A percentile compares a stretch with the other conserved stretches of the same genome.
Evolutionary conservation across 1,284 basidiomycete species (phyloP).

Genomic region (Cutaneotrichosporon arboriforme): DNA sequence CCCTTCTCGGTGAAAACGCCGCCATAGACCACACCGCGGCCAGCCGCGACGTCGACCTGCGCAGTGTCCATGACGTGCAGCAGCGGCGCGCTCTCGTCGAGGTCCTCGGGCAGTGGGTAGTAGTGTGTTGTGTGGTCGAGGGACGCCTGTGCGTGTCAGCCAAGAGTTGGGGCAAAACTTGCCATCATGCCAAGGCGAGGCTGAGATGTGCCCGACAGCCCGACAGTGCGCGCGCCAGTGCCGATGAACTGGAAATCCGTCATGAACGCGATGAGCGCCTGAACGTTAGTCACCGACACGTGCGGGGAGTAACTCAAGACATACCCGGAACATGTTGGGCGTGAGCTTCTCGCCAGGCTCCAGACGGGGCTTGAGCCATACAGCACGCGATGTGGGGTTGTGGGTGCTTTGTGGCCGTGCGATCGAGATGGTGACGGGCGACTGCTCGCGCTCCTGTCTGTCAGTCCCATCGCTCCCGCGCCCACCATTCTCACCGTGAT

Average conservation of each 20-base stretch:
- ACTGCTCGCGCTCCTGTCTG: slow-evolving; percentile 51
- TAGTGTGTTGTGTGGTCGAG: slow-evolving; percentile 81
- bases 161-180: slow-evolving; percentile 29
- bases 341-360: slow-evolving; percentile 58
- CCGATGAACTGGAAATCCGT: slow-evolving; percentile 76
- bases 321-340: slow-evolving; percentile 70
- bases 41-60: slow-evolving; percentile 55
- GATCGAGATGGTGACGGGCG: slow-evolving; percentile 61
- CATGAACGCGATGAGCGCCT: slow-evolving; percentile 82
- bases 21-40: slow-evolving; percentile 69
- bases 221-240: slow-evolving; percentile 60
- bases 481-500: slow-evolving; percentile 52
- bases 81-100: slow-evolving; percentile 72
- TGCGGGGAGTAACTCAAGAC: background rate
- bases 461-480: background rate
- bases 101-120: slow-evolving; percentile 64
- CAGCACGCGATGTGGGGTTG: slow-evolving; percentile 54
- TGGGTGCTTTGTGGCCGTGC: slow-evolving; percentile 17
- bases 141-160: slow-evolving; percentile 51
- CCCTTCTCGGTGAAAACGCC: slow-evolving; percentile 69
- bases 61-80: slow-evolving; percentile 72
- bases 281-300: slow-evolving; percentile 2
- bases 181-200: slow-evolving; percentile 64
- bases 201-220: slow-evolving; percentile 52
- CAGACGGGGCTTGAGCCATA: slow-evolving; percentile 68